These are phyloP conservation scores for Alternaria ethzedia DNA, from an alignment of 2,329 filamentous ascomycete genomes.

Conservation along the genomic window DNA sequence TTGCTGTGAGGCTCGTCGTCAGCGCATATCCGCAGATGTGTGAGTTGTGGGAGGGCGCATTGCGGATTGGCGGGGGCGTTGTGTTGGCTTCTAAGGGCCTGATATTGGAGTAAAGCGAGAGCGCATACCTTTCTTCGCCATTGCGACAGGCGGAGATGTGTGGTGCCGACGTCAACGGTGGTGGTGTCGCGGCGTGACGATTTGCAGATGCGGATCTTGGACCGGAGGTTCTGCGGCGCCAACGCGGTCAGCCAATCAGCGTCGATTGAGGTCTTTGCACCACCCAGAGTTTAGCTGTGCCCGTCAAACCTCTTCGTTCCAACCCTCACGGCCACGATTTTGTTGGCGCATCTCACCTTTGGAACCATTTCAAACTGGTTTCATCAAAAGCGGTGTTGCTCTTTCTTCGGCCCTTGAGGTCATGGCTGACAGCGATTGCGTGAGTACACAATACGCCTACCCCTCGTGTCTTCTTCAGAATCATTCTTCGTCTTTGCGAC, in stretches of 20 bases:
- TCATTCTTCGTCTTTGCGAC: no score
- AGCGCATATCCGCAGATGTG: slow-evolving; percentile 13
- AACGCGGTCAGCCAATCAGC: slow-evolving; percentile 23
- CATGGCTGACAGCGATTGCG: no score
- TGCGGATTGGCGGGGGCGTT: not conserved
- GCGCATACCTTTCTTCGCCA: slow-evolving; percentile 46
- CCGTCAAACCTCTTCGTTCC: not conserved
- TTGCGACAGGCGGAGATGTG: slow-evolving; percentile 23
- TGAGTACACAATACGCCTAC: no score
- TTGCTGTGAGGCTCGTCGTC: slow-evolving; percentile 62
- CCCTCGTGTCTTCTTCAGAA: no score
- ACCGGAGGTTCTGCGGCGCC: slow-evolving; percentile 27
- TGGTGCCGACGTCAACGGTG: slow-evolving; percentile 20
- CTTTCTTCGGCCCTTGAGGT: no score
- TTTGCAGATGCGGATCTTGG: slow-evolving; percentile 24
- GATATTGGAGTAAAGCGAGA: not conserved
- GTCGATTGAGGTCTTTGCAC: slow-evolving; percentile 9
- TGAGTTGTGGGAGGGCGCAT: not conserved
- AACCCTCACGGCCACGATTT: not conserved
- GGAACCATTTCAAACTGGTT: accelerated
- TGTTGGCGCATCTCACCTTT: not conserved
- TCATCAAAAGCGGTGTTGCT: no score
- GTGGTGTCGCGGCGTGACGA: slow-evolving; percentile 21
- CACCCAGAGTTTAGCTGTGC: not conserved
- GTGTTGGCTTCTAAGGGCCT: no score